These are phyloP conservation scores for Hypsizygus ulmarius DNA, from an alignment of 1,284 basidiomycete genomes.

Conservation along the genomic window DNA sequence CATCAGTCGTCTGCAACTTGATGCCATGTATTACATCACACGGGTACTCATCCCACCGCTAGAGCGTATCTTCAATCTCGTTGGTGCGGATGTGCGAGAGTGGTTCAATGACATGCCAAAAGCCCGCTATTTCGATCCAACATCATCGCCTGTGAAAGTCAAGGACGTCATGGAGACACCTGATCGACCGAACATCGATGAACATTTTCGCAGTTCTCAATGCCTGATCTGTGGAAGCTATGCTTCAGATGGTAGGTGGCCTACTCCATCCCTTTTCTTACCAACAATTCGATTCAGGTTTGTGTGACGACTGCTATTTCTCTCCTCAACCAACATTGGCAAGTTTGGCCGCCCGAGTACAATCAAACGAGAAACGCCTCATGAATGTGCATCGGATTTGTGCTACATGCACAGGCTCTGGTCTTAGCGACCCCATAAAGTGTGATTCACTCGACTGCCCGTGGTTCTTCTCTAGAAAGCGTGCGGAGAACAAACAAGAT, in stretches of 20 bases:
- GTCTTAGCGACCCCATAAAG: constrained; percentile 56
- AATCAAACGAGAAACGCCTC: constrained; percentile 56
- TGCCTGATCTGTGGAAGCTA: constrained; percentile 68
- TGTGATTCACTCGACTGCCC: constrained; percentile 87
- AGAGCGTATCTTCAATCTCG: constrained; percentile 86
- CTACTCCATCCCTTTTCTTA: background rate
- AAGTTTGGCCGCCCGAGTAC: constrained; percentile 54
- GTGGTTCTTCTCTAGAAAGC: constrained; percentile 74
- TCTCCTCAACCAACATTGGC: constrained; percentile 59
- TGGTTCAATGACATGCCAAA: constrained; percentile 94
- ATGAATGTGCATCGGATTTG: constrained; percentile 68
- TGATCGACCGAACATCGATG: constrained; percentile 59
- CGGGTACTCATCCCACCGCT: constrained; percentile 87
- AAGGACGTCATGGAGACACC: constrained; percentile 27
- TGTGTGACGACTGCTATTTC: constrained; percentile 65
- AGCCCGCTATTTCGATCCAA: constrained; percentile 34
- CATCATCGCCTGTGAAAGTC: constrained; percentile 43
- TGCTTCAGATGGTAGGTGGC: constrained; percentile 51
- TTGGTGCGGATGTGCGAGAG: constrained; percentile 83
- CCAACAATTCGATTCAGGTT: constrained; percentile 36
- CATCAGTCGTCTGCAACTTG: constrained; percentile 61
- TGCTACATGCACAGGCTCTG: constrained; percentile 59
- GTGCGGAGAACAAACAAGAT: constrained; percentile 58
- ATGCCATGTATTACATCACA: constrained; percentile 90
- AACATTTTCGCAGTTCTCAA: constrained; percentile 71